Conservation (phyloP, 2,329 filamentous ascomycete genomes). For the Westerdykella ornata region DNA sequence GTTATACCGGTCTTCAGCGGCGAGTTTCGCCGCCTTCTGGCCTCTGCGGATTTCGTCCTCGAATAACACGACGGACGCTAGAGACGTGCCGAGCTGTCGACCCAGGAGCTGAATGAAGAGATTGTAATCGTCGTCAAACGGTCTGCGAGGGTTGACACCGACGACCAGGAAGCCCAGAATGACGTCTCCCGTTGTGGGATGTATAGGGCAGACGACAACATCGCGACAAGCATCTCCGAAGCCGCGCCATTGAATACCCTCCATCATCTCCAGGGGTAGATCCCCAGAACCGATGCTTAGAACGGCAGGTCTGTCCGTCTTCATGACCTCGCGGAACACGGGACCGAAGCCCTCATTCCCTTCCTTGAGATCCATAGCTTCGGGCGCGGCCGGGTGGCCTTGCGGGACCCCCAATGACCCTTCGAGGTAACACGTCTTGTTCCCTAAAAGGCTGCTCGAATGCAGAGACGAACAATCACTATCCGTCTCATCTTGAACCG, state of each 20-base stretch:
- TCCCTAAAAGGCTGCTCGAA: conserved; percentile 57
- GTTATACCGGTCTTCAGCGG: conserved; percentile 69
- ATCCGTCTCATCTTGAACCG: conserved; percentile 62
- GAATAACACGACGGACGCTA: conserved; percentile 75
- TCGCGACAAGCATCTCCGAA: conserved; percentile 64
- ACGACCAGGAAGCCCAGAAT: conserved; percentile 73
- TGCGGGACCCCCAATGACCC: conserved; percentile 62
- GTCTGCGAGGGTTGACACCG: conserved; percentile 69
- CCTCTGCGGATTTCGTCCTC: conserved; percentile 75
- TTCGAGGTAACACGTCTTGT: conserved; percentile 62
- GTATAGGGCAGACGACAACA: conserved; percentile 70
- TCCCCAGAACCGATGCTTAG: conserved; percentile 61
- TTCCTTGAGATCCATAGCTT: conserved; percentile 60
- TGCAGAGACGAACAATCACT: conserved; percentile 67
- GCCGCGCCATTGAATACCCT: conserved; percentile 62
- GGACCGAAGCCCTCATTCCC: conserved; percentile 68
- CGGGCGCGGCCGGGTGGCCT: conserved; percentile 55
- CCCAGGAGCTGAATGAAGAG: conserved; percentile 69
- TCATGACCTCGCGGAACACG: conserved; percentile 69
- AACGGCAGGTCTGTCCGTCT: conserved; percentile 58
- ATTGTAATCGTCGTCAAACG: conserved; percentile 73
- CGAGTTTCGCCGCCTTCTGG: conserved; percentile 65
- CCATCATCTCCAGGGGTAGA: conserved; percentile 57
- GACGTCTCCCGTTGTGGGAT: conserved; percentile 66
- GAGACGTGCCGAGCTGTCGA: conserved; percentile 68